Percentiles rank a stretch among this genome's conserved stretches.
These are phyloP conservation scores for Venturia effusa DNA, from an alignment of 2,329 filamentous ascomycete species.

Conservation along the genomic window DNA sequence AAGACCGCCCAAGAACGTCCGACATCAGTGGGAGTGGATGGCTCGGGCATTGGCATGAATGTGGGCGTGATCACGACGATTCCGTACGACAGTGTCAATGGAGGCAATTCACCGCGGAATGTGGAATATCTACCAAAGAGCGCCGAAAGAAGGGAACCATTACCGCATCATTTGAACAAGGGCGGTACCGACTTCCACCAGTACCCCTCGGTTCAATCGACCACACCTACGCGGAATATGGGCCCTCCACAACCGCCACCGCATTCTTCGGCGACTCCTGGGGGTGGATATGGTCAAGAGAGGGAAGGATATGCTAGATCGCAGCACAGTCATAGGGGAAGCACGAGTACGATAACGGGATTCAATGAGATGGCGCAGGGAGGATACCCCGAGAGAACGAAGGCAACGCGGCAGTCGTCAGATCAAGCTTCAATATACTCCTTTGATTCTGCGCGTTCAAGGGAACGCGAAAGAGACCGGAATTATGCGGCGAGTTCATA, in stretches of 20 bases:
- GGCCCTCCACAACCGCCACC: constrained; percentile 47
- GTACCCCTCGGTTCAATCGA: constrained; percentile 63
- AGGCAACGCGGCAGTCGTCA: constrained; percentile 40
- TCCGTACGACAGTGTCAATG: constrained; percentile 65
- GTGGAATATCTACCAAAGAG: constrained; percentile 62
- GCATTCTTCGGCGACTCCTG: constrained; percentile 23
- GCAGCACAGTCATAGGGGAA: neutral
- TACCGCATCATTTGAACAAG: constrained; percentile 77
- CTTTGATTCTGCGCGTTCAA: constrained; percentile 35
- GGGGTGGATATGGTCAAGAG: neutral
- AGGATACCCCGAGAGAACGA: constrained; percentile 15
- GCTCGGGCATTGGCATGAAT: constrained; percentile 56
- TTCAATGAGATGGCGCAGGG: constrained; percentile 5
- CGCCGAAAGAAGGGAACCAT: constrained; percentile 47
- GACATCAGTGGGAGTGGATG: constrained; percentile 49
- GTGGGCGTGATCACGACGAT: constrained; percentile 81
- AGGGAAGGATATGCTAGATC: neutral
- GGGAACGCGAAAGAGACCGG: neutral
- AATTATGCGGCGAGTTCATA: neutral
- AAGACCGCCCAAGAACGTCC: constrained; percentile 48
- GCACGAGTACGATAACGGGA: constrained; percentile 1
- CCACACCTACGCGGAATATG: constrained; percentile 35
- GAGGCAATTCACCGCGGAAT: constrained; percentile 58
- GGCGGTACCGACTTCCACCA: constrained; percentile 73
- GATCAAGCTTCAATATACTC: constrained; percentile 58